Percentiles rank a stretch among this genome's conserved stretches.
These are phyloP conservation scores for Haberlea rhodopensis DNA, from an alignment of 257 asterid genomes.

Conservation along the genomic window DNA sequence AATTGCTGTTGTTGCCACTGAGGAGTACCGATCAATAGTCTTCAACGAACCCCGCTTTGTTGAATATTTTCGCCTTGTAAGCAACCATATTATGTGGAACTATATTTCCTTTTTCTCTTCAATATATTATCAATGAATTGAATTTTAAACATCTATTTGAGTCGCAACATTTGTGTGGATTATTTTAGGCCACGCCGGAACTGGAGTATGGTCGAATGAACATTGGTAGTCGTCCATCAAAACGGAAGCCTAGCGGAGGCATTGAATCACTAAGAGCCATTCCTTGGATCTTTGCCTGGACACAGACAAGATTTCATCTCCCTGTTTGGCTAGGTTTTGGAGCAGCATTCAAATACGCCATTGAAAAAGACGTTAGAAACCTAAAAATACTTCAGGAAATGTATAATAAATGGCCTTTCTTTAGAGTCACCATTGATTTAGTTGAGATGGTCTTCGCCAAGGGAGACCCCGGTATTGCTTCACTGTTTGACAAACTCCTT, in stretches of 20 bases:
- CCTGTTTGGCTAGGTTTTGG: conserved; percentile 75
- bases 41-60: conserved; percentile 64
- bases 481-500: conserved; percentile 52
- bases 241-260: conserved; percentile 59
- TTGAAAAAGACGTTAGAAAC: conserved; percentile 40
- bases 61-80: conserved; percentile 66
- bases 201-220: conserved; percentile 64
- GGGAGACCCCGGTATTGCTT: too few species aligned
- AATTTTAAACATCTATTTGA: background rate
- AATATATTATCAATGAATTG: too few species aligned
- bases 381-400: too few species aligned
- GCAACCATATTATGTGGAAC: conserved; percentile 19
- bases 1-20: conserved; percentile 45
- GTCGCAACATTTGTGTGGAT: background rate
- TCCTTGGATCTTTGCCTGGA: too few species aligned
- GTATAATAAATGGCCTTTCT: too few species aligned
- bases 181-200: conserved; percentile 56
- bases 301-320: too few species aligned
- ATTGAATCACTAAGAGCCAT: too few species aligned
- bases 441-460: too few species aligned
- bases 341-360: conserved; percentile 50
- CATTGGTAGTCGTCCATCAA: conserved; percentile 66
- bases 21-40: conserved; percentile 60
- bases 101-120: background rate
- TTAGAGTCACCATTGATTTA: too few species aligned